Percentiles rank a stretch among this genome's conserved stretches.
Conservation (phyloP, 306 rosid species). For the Pyrus betulifolia region DNA sequence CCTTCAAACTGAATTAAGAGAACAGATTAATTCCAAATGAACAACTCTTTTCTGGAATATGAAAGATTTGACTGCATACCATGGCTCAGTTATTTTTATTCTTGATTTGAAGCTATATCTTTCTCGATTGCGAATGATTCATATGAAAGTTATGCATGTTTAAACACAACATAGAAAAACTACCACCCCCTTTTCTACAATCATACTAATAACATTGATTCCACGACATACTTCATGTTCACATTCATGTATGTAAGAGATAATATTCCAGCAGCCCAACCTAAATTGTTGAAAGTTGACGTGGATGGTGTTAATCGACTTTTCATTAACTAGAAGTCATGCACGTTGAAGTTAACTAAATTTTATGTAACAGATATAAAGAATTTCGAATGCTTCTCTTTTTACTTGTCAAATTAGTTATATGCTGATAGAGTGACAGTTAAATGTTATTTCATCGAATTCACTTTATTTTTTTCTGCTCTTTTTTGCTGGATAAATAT, state of each 20-base stretch:
- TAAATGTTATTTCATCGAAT: not conserved
- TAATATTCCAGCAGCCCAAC: not conserved
- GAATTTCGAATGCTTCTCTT: not conserved
- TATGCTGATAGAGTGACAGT: not conserved
- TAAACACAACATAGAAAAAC: not conserved
- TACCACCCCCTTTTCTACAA: not conserved
- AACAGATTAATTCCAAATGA: slow-evolving; percentile 10
- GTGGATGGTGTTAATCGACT: not conserved
- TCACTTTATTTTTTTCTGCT: not conserved
- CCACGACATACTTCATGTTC: not conserved
- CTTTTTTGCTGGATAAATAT: not conserved
- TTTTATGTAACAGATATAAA: not conserved
- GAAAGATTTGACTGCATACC: slow-evolving; percentile 3
- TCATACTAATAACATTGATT: not conserved
- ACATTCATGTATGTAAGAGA: not conserved
- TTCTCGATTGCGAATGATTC: slow-evolving; percentile 10
- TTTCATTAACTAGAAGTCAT: not conserved
- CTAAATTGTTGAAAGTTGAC: not conserved
- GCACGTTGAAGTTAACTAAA: not conserved
- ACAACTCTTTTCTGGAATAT: slow-evolving; percentile 1
- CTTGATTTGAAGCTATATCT: not conserved
- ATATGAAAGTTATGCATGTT: not conserved
- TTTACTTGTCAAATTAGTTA: not conserved
- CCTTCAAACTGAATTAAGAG: not conserved
- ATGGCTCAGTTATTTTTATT: not conserved